A percentile compares a stretch with the other conserved stretches of the same genome.
phyloP scores from a whole-genome alignment of 2,329 filamentous ascomycete species.

The Pyrenochaeta sp. region DNA sequence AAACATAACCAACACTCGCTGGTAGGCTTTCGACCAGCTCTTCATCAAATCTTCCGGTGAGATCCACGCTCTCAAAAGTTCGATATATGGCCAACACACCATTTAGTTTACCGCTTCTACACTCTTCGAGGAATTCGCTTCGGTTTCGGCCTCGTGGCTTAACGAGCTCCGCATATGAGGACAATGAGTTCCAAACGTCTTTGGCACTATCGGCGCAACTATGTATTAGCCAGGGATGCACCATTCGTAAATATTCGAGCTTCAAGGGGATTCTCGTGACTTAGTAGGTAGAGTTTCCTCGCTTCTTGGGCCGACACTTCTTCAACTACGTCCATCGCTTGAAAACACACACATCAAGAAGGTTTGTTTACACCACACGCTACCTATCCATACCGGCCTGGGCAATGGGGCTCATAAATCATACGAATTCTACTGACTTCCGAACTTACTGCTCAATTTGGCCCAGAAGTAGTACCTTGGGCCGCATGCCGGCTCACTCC shows the following conservation, averaged over 20 bases:
- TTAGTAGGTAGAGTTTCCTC: too few relatives aligned
- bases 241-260: background rate
- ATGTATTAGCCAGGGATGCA: background rate
- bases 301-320: too few relatives aligned
- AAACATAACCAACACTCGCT: constrained; percentile 48
- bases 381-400: too few relatives aligned
- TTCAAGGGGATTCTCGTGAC: too few relatives aligned
- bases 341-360: too few relatives aligned
- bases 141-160: constrained; percentile 68
- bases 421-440: too few relatives aligned
- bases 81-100: constrained; percentile 72
- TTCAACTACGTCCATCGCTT: too few relatives aligned
- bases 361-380: too few relatives aligned
- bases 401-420: too few relatives aligned
- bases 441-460: constrained; percentile 67
- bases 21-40: constrained; percentile 67
- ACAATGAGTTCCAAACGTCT: constrained; percentile 68
- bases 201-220: constrained; percentile 62
- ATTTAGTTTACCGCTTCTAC: constrained; percentile 69
- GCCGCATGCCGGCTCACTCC: constrained; percentile 46
- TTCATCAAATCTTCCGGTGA: constrained; percentile 74
- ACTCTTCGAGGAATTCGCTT: constrained; percentile 73
- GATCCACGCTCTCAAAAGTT: constrained; percentile 69
- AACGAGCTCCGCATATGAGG: constrained; percentile 70
- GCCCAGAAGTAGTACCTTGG: constrained; percentile 70